Conservation (phyloP, 768 basidiomycete species). For the Lactifluus piperatus region DNA sequence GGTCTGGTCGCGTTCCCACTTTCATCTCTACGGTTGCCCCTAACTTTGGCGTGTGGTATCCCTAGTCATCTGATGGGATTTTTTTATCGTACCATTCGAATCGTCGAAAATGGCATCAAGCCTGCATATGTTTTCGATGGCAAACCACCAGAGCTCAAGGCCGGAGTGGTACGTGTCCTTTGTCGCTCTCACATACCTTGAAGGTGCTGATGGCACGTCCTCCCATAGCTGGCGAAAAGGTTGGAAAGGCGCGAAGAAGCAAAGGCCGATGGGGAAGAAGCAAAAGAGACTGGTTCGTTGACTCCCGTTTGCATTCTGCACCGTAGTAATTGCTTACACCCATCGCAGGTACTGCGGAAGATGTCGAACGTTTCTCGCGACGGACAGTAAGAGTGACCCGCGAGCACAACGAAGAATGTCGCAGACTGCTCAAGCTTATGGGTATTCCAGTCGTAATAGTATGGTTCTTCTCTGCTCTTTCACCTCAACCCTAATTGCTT, state of each 20-base stretch:
- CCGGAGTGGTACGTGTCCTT: constrained; percentile 71
- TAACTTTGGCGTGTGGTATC: background rate
- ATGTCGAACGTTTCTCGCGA: constrained; percentile 82
- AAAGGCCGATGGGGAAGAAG: constrained; percentile 90
- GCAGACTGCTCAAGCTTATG: constrained; percentile 82
- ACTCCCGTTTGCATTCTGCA: background rate
- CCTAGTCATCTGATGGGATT: constrained; percentile 92
- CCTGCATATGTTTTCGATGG: constrained; percentile 98
- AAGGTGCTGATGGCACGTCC: background rate
- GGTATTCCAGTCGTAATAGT: constrained; percentile 94
- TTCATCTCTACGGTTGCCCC: background rate
- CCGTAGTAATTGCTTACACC: background rate
- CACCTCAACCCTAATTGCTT: background rate
- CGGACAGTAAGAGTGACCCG: constrained; percentile 91
- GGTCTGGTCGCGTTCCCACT: constrained; percentile 27
- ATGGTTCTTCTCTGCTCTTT: constrained; percentile 25
- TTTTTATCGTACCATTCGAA: constrained; percentile 95
- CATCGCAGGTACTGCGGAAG: constrained; percentile 67
- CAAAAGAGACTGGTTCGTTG: constrained; percentile 75
- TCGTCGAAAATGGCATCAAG: constrained; percentile 98
- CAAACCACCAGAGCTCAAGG: constrained; percentile 95
- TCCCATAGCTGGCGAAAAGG: constrained; percentile 83
- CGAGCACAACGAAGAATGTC: constrained; percentile 95
- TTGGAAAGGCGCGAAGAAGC: constrained; percentile 87
- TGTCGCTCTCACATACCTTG: too few species aligned